Percentiles rank a stretch among this genome's conserved stretches.
Evolutionary conservation across 805 yeast species (phyloP).

Genomic region (Teunomyces kruisii): DNA sequence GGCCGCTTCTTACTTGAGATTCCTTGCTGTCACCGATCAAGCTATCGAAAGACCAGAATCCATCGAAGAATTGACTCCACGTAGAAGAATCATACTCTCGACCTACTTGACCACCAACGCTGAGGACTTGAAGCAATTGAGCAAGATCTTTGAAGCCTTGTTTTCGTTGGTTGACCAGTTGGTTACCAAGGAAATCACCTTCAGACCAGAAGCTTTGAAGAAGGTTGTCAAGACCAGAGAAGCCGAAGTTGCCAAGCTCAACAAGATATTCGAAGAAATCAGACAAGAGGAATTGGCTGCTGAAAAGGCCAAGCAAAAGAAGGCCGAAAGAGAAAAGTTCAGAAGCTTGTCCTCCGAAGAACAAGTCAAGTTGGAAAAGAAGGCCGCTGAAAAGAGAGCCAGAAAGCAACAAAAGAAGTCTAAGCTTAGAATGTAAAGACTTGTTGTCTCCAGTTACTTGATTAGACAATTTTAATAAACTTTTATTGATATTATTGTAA

Average conservation of each 20-base stretch:
- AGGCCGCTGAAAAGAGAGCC: conserved; percentile 77
- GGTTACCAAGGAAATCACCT: conserved; percentile 47
- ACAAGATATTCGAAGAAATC: conserved; percentile 62
- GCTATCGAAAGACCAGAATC: conserved; percentile 68
- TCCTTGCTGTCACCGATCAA: conserved; percentile 81
- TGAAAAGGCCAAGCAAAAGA: conserved; percentile 69
- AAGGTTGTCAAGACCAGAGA: conserved; percentile 80
- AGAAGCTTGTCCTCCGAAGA: conserved; percentile 68
- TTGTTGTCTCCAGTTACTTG: background rate
- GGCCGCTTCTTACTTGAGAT: conserved; percentile 54
- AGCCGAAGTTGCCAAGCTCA: conserved; percentile 65
- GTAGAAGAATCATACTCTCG: conserved; percentile 55
- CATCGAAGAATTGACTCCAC: conserved; percentile 53
- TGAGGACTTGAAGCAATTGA: conserved; percentile 49
- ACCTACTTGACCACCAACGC: conserved; percentile 50
- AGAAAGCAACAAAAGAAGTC: conserved; percentile 70
- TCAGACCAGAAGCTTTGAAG: conserved; percentile 73
- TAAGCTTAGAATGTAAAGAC: conserved; percentile 31
- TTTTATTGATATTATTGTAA: background rate
- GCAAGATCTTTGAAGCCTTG: conserved; percentile 52
- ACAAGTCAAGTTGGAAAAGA: conserved; percentile 74
- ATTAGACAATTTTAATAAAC: background rate
- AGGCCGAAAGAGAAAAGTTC: conserved; percentile 58
- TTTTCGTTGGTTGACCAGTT: conserved; percentile 60
- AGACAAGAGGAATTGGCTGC: conserved; percentile 69